A percentile compares a stretch with the other conserved stretches of the same genome.
Evolutionary conservation across 306 rosid genomes (phyloP).

Genomic region (Hylodesmum podocarpum): DNA sequence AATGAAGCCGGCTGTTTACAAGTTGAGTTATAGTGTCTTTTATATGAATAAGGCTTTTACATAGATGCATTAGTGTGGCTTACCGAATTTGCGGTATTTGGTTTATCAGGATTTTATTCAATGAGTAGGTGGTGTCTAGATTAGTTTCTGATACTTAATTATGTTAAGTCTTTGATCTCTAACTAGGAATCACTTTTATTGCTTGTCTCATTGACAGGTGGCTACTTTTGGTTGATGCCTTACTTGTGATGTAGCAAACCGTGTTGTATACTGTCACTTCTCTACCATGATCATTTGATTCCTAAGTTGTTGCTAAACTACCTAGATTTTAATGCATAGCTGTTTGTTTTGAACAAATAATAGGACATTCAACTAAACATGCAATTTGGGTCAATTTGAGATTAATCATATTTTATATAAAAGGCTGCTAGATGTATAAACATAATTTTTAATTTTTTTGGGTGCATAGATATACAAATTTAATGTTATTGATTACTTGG

Average conservation of each 20-base stretch:
- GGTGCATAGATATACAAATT: no score
- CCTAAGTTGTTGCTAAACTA: not conserved
- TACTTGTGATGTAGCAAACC: not conserved
- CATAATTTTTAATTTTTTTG: no score
- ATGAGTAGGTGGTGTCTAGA: not conserved
- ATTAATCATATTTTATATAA: not conserved
- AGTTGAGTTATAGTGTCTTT: not conserved
- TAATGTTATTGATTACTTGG: not conserved
- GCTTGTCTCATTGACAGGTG: not conserved
- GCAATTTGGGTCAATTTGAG: not conserved
- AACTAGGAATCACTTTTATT: not conserved
- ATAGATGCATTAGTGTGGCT: no score
- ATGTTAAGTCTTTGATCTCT: not conserved
- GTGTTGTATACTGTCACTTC: not conserved
- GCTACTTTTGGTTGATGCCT: not conserved
- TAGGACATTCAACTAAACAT: not conserved
- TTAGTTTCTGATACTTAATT: not conserved
- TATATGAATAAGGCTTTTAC: not conserved
- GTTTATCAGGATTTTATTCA: not conserved
- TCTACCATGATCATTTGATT: not conserved
- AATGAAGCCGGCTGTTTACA: not conserved
- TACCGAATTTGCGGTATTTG: not conserved
- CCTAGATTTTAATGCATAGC: not conserved
- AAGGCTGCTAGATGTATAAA: not conserved
- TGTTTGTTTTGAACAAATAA: no score